Percentiles rank a stretch among this genome's conserved stretches.
phyloP scores from a whole-genome alignment of 345 rosid species.

The Melaleuca alternifolia region DNA sequence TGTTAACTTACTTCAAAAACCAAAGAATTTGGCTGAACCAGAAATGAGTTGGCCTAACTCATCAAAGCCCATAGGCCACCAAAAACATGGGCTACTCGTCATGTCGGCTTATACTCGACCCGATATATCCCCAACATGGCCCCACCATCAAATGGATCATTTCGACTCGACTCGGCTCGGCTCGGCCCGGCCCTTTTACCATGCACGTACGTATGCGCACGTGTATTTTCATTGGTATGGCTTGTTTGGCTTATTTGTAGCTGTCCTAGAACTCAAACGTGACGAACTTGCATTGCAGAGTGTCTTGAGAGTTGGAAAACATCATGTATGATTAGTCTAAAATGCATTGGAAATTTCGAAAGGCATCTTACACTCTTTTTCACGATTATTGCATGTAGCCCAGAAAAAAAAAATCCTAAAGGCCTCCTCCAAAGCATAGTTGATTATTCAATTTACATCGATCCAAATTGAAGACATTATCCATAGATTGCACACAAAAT shows the following conservation, averaged over 20 bases:
- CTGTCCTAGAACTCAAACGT: too few relatives aligned
- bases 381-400: not conserved
- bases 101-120: too few relatives aligned
- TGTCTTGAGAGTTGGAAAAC: too few relatives aligned
- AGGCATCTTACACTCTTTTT: not conserved
- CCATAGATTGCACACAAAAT: not conserved
- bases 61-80: not conserved
- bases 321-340: too few relatives aligned
- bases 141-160: not conserved
- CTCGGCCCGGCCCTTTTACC: not conserved
- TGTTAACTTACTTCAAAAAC: not conserved
- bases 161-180: too few relatives aligned
- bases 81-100: not conserved
- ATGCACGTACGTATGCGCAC: not conserved
- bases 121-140: rapidly evolving
- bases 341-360: too few relatives aligned
- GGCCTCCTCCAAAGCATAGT: too few relatives aligned
- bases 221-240: rapidly evolving
- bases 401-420: too few relatives aligned
- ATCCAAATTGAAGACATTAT: not conserved
- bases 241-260: not conserved
- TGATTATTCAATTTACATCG: not conserved
- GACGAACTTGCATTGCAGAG: too few relatives aligned
- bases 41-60: not conserved
- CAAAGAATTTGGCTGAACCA: not conserved